Evolutionary conservation across 257 asterid species (phyloP).

Genomic region (Ilex aquifolium): DNA sequence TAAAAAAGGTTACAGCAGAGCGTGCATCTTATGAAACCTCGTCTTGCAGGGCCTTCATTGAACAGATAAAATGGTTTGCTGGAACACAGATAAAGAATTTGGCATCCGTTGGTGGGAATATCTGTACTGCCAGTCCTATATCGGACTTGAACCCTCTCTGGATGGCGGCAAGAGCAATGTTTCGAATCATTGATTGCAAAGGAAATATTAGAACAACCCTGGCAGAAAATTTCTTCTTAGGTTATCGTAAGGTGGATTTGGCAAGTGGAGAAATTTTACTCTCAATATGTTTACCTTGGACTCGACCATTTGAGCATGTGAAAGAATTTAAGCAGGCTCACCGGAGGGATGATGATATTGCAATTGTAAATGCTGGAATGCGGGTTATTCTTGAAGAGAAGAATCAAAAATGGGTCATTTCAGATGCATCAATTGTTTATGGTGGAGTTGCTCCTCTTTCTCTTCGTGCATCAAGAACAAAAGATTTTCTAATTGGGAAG

Average conservation of each 20-base stretch:
- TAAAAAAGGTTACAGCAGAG: constrained; percentile 35
- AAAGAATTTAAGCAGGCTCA: constrained; percentile 95
- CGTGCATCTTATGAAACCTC: constrained; percentile 60
- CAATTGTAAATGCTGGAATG: constrained; percentile 95
- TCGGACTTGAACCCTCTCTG: constrained; percentile 94
- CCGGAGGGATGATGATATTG: constrained; percentile 94
- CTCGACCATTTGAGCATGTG: constrained; percentile 52
- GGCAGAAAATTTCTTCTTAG: constrained; percentile 69
- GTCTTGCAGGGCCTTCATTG: constrained; percentile 69
- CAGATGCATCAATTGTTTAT: constrained; percentile 66
- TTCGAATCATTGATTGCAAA: constrained; percentile 51
- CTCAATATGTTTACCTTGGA: constrained; percentile 88
- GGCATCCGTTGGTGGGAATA: constrained; percentile 94
- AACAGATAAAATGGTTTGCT: constrained; percentile 92
- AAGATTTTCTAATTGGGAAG: constrained; percentile 59
- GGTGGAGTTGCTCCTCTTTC: constrained; percentile 96
- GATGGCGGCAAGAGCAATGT: constrained; percentile 82
- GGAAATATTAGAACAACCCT: constrained; percentile 57
- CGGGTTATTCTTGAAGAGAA: constrained; percentile 57
- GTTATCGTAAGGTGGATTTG: constrained; percentile 85
- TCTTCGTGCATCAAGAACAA: constrained; percentile 47
- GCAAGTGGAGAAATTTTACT: constrained; percentile 64
- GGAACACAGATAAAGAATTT: constrained; percentile 83
- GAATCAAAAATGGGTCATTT: constrained; percentile 61
- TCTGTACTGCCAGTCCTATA: constrained; percentile 97